Conservation (phyloP, 495 filamentous ascomycete species). For the Tetracladium setigerum region DNA sequence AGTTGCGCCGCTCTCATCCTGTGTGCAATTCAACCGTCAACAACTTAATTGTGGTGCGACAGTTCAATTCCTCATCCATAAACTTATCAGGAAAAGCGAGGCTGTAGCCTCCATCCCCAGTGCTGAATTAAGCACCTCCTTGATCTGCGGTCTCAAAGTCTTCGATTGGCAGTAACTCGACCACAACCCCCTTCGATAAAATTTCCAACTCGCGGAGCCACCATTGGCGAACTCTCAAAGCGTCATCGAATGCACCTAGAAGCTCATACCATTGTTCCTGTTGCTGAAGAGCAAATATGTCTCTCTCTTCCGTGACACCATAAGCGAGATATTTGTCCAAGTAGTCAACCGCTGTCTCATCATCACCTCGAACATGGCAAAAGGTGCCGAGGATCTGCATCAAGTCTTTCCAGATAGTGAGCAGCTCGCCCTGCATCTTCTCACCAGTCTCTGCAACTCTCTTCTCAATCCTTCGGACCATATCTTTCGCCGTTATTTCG, state of each 20-base stretch:
- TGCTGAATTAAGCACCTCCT: too few relatives aligned
- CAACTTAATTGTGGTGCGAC: too few relatives aligned
- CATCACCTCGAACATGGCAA: background rate
- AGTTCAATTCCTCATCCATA: too few relatives aligned
- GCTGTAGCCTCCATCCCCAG: too few relatives aligned
- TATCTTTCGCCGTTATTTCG: background rate
- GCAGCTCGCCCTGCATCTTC: background rate
- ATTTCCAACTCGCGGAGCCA: background rate
- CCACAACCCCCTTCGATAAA: too few relatives aligned
- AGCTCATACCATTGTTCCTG: background rate
- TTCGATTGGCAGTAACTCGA: too few relatives aligned
- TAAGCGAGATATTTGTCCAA: background rate
- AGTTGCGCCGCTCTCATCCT: too few relatives aligned
- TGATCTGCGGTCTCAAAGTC: too few relatives aligned
- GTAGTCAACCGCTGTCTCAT: background rate
- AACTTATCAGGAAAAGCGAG: too few relatives aligned
- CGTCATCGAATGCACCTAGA: background rate
- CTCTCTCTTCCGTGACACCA: background rate
- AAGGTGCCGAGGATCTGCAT: background rate
- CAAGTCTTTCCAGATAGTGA: conserved; percentile 1
- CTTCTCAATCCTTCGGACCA: background rate
- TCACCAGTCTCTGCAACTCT: background rate
- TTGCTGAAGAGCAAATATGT: background rate
- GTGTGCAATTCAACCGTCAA: too few relatives aligned
- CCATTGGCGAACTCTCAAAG: background rate